A percentile compares a stretch with the other conserved stretches of the same genome.
Evolutionary conservation across 805 yeast genomes (phyloP).

Genomic region (Myxozyma mucilagina): DNA sequence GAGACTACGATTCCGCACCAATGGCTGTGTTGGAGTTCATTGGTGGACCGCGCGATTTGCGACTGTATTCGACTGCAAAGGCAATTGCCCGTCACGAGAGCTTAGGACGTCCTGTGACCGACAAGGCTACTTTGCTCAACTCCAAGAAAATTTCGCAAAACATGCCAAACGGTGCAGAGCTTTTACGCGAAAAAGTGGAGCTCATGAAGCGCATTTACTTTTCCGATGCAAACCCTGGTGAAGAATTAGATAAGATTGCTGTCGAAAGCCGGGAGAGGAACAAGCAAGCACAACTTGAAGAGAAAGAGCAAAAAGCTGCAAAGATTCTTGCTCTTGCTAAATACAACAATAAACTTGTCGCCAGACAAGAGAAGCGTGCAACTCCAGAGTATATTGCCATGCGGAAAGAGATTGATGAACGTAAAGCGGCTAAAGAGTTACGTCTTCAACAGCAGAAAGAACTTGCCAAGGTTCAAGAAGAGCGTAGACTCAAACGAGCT

Average conservation of each 20-base stretch:
- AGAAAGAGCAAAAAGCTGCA: not conserved
- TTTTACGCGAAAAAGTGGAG: constrained; percentile 65
- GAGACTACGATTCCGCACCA: constrained; percentile 87
- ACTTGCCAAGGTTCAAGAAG: not conserved
- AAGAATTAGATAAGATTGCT: constrained; percentile 4
- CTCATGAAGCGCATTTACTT: constrained; percentile 49
- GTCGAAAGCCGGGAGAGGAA: not conserved
- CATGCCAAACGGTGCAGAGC: constrained; percentile 52
- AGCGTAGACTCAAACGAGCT: not conserved
- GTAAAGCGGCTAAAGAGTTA: no score
- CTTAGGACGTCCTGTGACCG: constrained; percentile 54
- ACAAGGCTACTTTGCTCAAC: constrained; percentile 56
- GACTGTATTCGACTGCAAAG: constrained; percentile 76
- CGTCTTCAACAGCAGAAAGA: not conserved
- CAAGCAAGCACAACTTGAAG: constrained; percentile 1
- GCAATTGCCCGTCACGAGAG: constrained; percentile 76
- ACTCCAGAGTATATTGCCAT: no score
- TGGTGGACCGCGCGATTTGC: constrained; percentile 69
- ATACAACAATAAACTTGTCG: no score
- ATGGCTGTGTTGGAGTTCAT: constrained; percentile 86
- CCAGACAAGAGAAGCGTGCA: no score
- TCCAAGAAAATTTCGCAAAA: constrained; percentile 51
- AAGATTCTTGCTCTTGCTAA: not conserved
- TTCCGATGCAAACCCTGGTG: constrained; percentile 4
- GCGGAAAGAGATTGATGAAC: no score